A percentile compares a stretch with the other conserved stretches of the same genome.
Conservation (phyloP, 106 monocot genomes). For the Hemerocallis citrina region DNA sequence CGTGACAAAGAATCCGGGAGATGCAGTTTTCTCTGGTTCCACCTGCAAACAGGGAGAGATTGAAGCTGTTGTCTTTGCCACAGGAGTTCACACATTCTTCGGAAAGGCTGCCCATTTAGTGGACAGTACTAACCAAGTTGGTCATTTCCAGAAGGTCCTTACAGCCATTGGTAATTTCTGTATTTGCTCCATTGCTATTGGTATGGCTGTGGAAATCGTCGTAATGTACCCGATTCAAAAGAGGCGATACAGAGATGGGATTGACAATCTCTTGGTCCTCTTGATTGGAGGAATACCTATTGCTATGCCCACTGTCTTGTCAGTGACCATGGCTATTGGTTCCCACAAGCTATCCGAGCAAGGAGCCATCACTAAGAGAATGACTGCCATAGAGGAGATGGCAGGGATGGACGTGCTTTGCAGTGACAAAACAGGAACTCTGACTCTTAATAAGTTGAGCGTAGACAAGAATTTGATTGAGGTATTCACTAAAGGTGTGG, state of each 20-base stretch:
- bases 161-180: slow-evolving; percentile 8
- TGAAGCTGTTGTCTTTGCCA: slow-evolving; percentile 42
- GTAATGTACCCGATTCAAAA: slow-evolving; percentile 4
- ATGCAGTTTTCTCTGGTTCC: slow-evolving; percentile 41
- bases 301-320: slow-evolving; percentile 2
- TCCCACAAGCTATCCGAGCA: slow-evolving; percentile 6
- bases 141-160: slow-evolving; percentile 61
- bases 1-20: slow-evolving; percentile 30
- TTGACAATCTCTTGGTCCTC: background rate
- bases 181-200: slow-evolving; percentile 3
- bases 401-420: slow-evolving; percentile 99
- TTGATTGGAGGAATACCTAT: slow-evolving; percentile 5
- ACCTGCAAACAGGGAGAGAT: slow-evolving; percentile 56
- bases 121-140: slow-evolving; percentile 54
- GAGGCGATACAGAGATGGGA: slow-evolving; percentile 1
- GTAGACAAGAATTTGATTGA: slow-evolving; percentile 62
- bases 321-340: background rate
- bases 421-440: slow-evolving; percentile 83
- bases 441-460: slow-evolving; percentile 63
- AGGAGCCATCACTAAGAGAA: slow-evolving; percentile 75
- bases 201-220: background rate
- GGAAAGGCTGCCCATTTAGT: slow-evolving; percentile 49
- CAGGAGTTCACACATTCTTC: slow-evolving; percentile 49
- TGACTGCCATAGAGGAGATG: slow-evolving; percentile 99
- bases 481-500: slow-evolving; percentile 51